Base-by-base conservation (phyloP, 129 eudicot genomes). In the Artemisia argyi region DNA sequence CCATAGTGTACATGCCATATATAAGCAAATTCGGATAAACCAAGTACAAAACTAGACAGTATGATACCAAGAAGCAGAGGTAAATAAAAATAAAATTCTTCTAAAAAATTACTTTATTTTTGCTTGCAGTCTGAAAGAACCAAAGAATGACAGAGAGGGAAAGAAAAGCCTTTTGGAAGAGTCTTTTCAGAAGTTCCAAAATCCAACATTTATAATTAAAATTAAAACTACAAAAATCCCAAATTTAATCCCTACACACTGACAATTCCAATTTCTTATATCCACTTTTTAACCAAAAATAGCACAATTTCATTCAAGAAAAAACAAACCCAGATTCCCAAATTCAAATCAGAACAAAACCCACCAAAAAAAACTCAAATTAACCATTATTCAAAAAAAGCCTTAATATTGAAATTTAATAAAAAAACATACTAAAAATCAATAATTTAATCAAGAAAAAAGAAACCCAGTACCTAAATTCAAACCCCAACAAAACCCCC, bases 161-260 rank as follows among this genome's bases (percentile, higher is more conserved):
- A 72, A 39, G 46, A 39, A 77, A 77, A 56, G 64, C 76, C 71
- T 75, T 79, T 79, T 73, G 65, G 70, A 72, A 73, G 65, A 59
- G 61, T 26, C 78, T 79, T 77, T 56, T 66, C 72, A 73, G 74
- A 51, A 50, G 69, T 51, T 61, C 71, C 65, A 32, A 66, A 58
- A 66, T 30, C 74, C 53, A 70, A 78, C 67, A 61, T 70, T 61
- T 35, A 70, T 63, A 53, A 61, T 76, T 18, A 11, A 64, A 35
- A 9, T 7, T 15, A 52, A 52, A 13, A 12, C 32, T 53, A n/a
- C n/a, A 56, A 56, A 13, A 70, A 39, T 39, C 47, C 11, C 68
- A 16, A 66, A 30, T 60, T 59, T 19, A 51, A 68, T 68, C 57
- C 30, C 7, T 61, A 68, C 54, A 42, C 15, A 64, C 61, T 48